Percentiles rank a stretch among this genome's conserved stretches.
Evolutionary conservation across 1,284 basidiomycete species (phyloP).

Genomic region (Ganoderma sinense): DNA sequence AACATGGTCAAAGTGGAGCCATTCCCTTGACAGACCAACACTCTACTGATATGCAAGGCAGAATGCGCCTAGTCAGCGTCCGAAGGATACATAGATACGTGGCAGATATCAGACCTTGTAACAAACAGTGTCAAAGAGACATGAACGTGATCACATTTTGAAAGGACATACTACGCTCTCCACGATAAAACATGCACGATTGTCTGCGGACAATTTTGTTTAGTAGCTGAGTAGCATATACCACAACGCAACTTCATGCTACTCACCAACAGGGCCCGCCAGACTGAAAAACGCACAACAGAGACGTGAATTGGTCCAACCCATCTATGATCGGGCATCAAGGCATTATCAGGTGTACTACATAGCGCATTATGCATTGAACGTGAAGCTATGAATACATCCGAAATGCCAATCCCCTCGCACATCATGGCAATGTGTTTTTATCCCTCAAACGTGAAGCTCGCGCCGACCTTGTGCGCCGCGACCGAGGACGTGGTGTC

Average conservation of each 20-base stretch:
- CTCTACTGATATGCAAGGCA: no score
- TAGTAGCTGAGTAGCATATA: neutral
- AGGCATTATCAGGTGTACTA: conserved; percentile 11
- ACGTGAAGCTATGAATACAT: conserved; percentile 31
- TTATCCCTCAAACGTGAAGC: conserved; percentile 77
- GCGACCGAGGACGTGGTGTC: conserved; percentile 67
- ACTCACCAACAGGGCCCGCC: neutral
- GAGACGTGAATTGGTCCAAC: neutral
- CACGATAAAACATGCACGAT: no score
- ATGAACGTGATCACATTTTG: no score
- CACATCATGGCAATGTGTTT: conserved; percentile 18
- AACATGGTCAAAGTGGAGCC: no score
- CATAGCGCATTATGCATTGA: conserved; percentile 32
- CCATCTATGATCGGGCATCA: neutral
- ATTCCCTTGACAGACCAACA: no score
- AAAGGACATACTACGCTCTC: no score
- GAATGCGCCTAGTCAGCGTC: no score
- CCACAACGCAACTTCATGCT: neutral
- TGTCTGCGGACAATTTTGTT: no score
- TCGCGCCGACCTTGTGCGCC: conserved; percentile 82
- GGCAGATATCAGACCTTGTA: no score
- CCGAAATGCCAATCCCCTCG: conserved; percentile 17
- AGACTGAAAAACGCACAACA: neutral
- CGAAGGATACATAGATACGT: no score
- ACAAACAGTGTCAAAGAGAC: no score